Evolutionary conservation across 192 early-diverging fungal genomes (phyloP).

Genomic region (Umbelopsis vinacea): DNA sequence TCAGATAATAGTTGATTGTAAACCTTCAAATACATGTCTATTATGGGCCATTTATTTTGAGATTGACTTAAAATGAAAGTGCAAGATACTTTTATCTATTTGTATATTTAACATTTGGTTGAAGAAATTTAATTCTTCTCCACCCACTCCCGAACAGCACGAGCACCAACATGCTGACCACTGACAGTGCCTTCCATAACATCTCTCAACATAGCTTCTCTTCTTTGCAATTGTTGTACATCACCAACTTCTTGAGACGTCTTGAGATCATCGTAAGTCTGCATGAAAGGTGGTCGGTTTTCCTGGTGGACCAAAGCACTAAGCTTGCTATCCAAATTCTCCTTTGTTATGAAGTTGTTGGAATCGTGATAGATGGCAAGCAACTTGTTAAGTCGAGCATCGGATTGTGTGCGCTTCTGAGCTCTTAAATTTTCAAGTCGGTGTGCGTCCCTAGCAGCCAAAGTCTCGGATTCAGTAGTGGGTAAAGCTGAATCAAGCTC

Average conservation of each 20-base stretch:
- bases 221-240: neutral
- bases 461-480: neutral
- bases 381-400: slow-evolving; percentile 20
- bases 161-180: neutral
- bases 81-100: slow-evolving; percentile 9
- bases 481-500: slow-evolving; percentile 20
- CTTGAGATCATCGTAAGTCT: slow-evolving; percentile 2
- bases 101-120: slow-evolving; percentile 13
- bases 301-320: slow-evolving; percentile 1
- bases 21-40: slow-evolving; percentile 1
- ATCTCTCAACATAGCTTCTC: slow-evolving; percentile 11
- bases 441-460: neutral
- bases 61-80: neutral
- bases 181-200: slow-evolving; percentile 22
- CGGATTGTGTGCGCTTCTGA: slow-evolving; percentile 22
- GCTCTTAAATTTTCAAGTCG: slow-evolving; percentile 4
- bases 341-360: slow-evolving; percentile 19
- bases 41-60: neutral
- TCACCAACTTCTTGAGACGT: neutral
- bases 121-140: slow-evolving; percentile 4
- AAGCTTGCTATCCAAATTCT: slow-evolving; percentile 24
- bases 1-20: neutral
- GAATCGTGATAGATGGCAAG: slow-evolving; percentile 18
- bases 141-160: slow-evolving; percentile 16
- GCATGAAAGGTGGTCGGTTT: neutral